Evolutionary conservation across 2,329 filamentous ascomycete genomes (phyloP).

Genomic region (Colletotrichum tropicale): DNA sequence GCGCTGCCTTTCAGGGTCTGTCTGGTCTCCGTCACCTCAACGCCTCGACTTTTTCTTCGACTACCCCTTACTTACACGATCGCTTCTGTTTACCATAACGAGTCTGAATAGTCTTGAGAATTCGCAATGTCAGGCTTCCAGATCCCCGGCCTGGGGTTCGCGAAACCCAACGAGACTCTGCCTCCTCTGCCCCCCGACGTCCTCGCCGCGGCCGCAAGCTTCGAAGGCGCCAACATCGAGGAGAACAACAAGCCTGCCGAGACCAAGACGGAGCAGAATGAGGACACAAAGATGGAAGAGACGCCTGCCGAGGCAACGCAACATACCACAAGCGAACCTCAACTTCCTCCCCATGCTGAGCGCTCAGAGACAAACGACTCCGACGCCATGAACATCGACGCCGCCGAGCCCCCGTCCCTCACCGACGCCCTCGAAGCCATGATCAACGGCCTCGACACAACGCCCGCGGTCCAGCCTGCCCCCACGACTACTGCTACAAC

Average conservation of each 20-base stretch:
- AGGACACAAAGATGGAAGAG: constrained; percentile 8
- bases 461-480: background rate
- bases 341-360: background rate
- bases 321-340: background rate
- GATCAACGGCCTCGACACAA: constrained; percentile 39
- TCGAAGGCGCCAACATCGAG: constrained; percentile 1
- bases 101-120: too few species aligned
- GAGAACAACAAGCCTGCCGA: background rate
- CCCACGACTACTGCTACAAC: background rate
- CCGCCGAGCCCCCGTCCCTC: constrained; percentile 39
- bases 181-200: constrained; percentile 40
- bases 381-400: constrained; percentile 42
- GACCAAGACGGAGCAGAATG: background rate
- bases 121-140: constrained; percentile 45
- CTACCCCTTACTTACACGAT: background rate
- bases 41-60: background rate
- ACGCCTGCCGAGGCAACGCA: background rate
- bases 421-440: constrained; percentile 49
- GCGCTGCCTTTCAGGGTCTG: background rate
- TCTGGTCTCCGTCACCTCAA: background rate
- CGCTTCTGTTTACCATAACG: accelerated
- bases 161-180: constrained; percentile 45
- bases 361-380: background rate
- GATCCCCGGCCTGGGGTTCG: constrained; percentile 47
- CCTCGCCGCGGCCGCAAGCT: constrained; percentile 31